Evolutionary conservation across 1,284 basidiomycete species (phyloP), one percentile per base, ranked within the genome.

Genomic region (Vanrija humicola): DNA sequence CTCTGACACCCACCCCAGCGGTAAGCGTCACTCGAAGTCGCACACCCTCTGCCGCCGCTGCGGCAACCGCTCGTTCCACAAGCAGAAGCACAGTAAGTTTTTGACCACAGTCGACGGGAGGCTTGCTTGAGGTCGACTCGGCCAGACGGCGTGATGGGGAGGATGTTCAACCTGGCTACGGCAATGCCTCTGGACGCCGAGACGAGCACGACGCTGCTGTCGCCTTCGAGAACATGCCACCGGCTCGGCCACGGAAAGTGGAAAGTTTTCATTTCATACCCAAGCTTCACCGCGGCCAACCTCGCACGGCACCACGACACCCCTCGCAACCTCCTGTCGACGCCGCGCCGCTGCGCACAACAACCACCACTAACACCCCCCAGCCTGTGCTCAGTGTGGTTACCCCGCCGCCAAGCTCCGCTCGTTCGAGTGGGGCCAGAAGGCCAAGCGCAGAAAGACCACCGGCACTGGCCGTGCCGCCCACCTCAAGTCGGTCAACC

Each of bases 361-460:
- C 34, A 34, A 8, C 9, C 34, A 8, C 34, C 34, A 34, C 34
- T 34, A 34, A 34, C 34, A 54, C 50, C 23, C 23, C 46, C 45
- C 65, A 94, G 91, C 87, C 65, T 98, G 95, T 79, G 89, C 88
- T 50, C 88, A 91, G 76, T 98, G 96, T 78, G 96, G 95, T 57
- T 98, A 93, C 82, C 95, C 95, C 54, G 81, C 90, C 57, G 94
- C 95, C 62, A 98, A 93, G 82, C 82, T 94, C 72, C 87, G 95
- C 75, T 94, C 90, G 70, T 98, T 86, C 81, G 89, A 98, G 81
- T 98, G 95, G 95, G 91, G 92, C 68, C 84, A 87, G 78, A 98
- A 98, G 86, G 95, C 94, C 59, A 97, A 98, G 86, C 88, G 95
- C 81, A 88, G 95, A 86, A 95, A 96, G 86, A 96, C 93, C 54